These are phyloP conservation scores for Kokia cookei DNA, from an alignment of 441 rosid species.

Conservation along the genomic window DNA sequence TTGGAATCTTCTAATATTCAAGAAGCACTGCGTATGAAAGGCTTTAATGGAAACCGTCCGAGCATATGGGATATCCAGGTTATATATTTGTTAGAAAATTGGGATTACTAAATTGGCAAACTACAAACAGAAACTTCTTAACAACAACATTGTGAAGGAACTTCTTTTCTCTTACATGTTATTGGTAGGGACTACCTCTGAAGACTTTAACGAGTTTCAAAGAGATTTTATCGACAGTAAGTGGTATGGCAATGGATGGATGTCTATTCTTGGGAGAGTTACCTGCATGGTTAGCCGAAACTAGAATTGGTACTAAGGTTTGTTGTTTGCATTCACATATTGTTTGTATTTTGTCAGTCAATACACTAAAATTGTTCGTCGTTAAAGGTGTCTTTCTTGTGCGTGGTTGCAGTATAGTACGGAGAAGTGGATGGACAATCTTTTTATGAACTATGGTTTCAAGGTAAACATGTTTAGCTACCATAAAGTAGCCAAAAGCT, in stretches of 20 bases:
- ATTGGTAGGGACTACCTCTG: constrained; percentile 58
- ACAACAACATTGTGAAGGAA: background rate
- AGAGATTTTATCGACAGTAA: constrained; percentile 47
- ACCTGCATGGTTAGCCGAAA: constrained; percentile 56
- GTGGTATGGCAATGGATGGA: constrained; percentile 67
- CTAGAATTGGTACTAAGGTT: constrained; percentile 54
- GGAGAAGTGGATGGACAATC: constrained; percentile 52
- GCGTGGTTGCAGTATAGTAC: constrained; percentile 37
- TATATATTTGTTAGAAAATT: background rate
- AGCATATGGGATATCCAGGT: constrained; percentile 93
- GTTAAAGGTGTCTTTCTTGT: background rate
- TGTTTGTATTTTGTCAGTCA: background rate
- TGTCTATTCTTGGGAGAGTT: constrained; percentile 70
- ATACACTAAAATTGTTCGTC: background rate
- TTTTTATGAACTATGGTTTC: constrained; percentile 74
- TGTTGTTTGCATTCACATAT: constrained; percentile 2
- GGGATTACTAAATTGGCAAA: too few relatives aligned
- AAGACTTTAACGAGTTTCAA: constrained; percentile 59
- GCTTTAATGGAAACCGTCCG: constrained; percentile 71
- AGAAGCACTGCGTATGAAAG: constrained; percentile 45
- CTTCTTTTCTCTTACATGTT: background rate
- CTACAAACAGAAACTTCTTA: background rate
- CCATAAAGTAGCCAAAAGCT: constrained; percentile 48
- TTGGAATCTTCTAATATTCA: constrained; percentile 43
- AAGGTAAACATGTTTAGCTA: constrained; percentile 43